Conservation (phyloP, 2,329 filamentous ascomycete species). For the Orbilia blumenaviensis region DNA sequence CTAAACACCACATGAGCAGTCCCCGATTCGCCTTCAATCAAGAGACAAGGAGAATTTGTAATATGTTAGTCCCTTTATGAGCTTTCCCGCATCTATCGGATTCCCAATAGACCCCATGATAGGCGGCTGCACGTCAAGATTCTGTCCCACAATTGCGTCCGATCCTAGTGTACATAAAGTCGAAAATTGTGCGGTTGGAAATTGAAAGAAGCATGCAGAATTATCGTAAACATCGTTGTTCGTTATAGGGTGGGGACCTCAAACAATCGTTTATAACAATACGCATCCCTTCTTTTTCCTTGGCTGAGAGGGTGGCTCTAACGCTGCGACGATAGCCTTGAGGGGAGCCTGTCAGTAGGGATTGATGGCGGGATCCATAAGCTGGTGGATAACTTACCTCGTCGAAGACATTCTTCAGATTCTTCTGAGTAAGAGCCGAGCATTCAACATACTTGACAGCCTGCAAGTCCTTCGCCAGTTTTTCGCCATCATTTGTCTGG, state of each 20-base stretch:
- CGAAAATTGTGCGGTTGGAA: conserved; percentile 32
- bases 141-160: conserved; percentile 33
- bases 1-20: conserved; percentile 35
- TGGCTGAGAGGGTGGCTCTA: conserved; percentile 82
- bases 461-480: conserved; percentile 96
- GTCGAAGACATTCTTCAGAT: conserved; percentile 98
- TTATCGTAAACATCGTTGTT: conserved; percentile 45
- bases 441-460: conserved; percentile 98
- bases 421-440: conserved; percentile 96
- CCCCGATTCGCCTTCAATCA: conserved; percentile 19
- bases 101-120: conserved; percentile 6
- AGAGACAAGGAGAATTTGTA: conserved; percentile 15
- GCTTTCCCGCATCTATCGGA: background rate
- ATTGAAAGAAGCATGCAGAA: conserved; percentile 41
- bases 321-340: conserved; percentile 91
- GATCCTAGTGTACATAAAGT: conserved; percentile 48
- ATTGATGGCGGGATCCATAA: background rate
- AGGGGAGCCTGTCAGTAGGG: conserved; percentile 52
- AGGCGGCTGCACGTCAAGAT: conserved; percentile 37
- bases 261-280: conserved; percentile 68
- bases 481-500: conserved; percentile 88
- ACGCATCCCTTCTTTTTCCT: conserved; percentile 77
- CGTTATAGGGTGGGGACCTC: background rate
- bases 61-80: background rate
- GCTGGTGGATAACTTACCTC: conserved; percentile 72